Base-by-base conservation (phyloP, 148 eudicot species). In the Dysphania ambrosioides region DNA sequence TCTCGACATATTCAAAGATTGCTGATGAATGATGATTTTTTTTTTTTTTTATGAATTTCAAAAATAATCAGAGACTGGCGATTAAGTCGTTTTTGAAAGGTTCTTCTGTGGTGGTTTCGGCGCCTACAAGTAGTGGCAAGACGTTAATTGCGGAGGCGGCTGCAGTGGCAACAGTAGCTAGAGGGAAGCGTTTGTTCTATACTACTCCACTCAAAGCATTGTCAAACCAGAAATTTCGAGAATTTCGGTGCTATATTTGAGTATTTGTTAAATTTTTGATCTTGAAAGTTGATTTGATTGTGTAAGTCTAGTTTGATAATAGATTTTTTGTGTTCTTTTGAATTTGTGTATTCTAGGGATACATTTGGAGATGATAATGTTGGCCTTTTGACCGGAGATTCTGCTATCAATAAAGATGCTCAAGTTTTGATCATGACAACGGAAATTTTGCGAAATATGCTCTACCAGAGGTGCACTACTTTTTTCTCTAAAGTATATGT, bases 381-480 rank as follows among this genome's bases (percentile, higher is more conserved):
- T 78, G 99, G 99, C 71, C 99, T 95, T 78, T 85, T 95, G 74
- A 95, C 99, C 2, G 99, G 99, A 73, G 99, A 95, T 84, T 92
- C 99, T 67, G 92, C 94, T 19, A 79, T 95, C 72, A 95, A 95
- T 79, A 90, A 85, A 82, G 99, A 95, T 87, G 99, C 97, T 78
- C 97, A 79, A 76, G 86, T 95, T 81, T 60, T 92, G 86, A 89
- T 95, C 60, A 95, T 95, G 99, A 95, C 99, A 9, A 95, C 99
- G 4, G 99, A 95, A 83, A 92, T 95, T 78, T 80, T 95, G 75
- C 93, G 99, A 70, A 95, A 95, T 80, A 95, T 95, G 99, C 36
- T 95, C 72, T 95, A 95, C 75, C 92, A 85, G 79, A 95, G 97
- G 99, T 66, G 40, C 41, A 5, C 56, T 7, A 15, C 31, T 66